phyloP scores from a whole-genome alignment of 768 basidiomycete genomes.

The Termitomyces sp. region DNA sequence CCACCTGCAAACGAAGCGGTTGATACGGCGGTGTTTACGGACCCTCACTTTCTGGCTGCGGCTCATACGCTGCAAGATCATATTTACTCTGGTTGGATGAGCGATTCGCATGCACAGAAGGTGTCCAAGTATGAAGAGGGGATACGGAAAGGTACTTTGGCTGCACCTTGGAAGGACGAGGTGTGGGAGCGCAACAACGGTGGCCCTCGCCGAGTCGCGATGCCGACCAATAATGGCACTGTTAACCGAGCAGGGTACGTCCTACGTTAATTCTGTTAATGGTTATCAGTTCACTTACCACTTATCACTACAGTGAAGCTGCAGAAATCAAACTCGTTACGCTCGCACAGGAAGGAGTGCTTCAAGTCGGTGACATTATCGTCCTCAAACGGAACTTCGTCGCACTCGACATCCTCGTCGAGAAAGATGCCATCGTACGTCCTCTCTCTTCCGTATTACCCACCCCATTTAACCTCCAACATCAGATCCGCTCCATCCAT shows the following conservation, averaged over 20 bases:
- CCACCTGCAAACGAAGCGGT: slow-evolving; percentile 17
- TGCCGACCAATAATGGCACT: slow-evolving; percentile 7
- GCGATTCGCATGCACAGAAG: slow-evolving; percentile 37
- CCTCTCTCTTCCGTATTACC: not conserved
- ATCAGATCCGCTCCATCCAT: slow-evolving; percentile 37
- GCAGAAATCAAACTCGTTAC: slow-evolving; percentile 41
- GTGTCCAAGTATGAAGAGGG: slow-evolving; percentile 41
- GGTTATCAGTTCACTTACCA: not conserved
- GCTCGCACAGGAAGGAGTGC: slow-evolving; percentile 40
- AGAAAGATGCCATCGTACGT: slow-evolving; percentile 2
- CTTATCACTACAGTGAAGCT: slow-evolving; percentile 26
- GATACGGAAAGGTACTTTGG: slow-evolving; percentile 39
- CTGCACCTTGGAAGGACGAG: slow-evolving; percentile 64
- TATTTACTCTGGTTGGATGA: slow-evolving; percentile 48
- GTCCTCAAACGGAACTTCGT: slow-evolving; percentile 50
- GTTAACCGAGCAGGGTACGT: slow-evolving; percentile 29
- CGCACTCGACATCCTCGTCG: slow-evolving; percentile 32
- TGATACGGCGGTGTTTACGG: slow-evolving; percentile 42
- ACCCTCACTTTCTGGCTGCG: slow-evolving; percentile 51
- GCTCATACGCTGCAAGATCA: slow-evolving; percentile 61
- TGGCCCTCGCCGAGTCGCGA: slow-evolving; percentile 4
- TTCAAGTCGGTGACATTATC: slow-evolving; percentile 53
- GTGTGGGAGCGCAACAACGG: slow-evolving; percentile 47
- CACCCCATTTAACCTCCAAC: not conserved
- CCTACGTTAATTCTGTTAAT: not conserved